Base-by-base conservation (phyloP, 345 rosid genomes). In the Arabis alpina region DNA sequence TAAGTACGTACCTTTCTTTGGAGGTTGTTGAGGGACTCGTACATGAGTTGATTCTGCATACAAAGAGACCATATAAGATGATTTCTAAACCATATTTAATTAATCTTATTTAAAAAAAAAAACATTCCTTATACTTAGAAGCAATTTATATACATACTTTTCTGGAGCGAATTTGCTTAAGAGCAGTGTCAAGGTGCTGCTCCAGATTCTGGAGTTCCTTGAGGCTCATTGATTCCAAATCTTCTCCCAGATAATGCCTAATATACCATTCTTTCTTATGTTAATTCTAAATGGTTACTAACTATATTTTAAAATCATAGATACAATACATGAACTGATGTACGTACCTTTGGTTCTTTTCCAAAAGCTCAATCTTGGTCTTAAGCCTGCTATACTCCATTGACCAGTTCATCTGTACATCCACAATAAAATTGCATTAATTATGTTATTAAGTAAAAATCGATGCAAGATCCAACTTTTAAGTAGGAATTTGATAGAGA, bases 161-260 rank as follows among this genome's bases (percentile, higher is more conserved):
- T 83, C 88, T 86, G 2, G 88, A 56, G 30, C 96, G 84, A 54
- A 91, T 82, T 68, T 82, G 92, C 73, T 91, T 91, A 34, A 93
- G 93, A 69, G 92, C 89, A 71, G 84, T 76, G 53, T 93, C 96
- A 64, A 91, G 92, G 80, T 93, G 98, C 75, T 91, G 96, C 84
- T 93, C 98, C 76, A 93, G 70, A 75, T 86, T 85, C 50, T 86
- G 93, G 10, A 93, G 85, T 66, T 93, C 96, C 70, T 85, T 91
- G 60, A 80, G 77, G 56, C 81, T 81, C 82, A 91, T 39, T 12
- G 87, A 78, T 48, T 83, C 89, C 36, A 93, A 80, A 42, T 89
- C 92, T 80, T 91, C 94, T 42, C 98, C 98, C 87, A 82, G 54
- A 68, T 86, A 87, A 72, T 93, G 90, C 87, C 97, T 93, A 81